Conservation (phyloP, 1,284 basidiomycete species). For the Vanrija humicola region DNA sequence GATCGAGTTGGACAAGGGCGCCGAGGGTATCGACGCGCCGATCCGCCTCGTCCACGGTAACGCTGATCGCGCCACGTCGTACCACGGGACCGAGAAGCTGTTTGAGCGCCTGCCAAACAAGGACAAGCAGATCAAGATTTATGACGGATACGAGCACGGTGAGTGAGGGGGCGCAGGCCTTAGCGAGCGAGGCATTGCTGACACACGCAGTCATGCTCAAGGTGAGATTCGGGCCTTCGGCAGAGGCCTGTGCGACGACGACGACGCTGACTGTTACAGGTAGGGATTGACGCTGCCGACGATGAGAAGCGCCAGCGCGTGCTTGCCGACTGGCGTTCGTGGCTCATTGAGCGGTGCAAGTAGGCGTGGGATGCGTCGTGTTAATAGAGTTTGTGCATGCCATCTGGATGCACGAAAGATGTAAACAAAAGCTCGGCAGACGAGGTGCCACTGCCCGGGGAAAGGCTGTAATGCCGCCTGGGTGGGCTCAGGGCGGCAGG, state of each 20-base stretch:
- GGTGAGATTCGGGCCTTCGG: conserved; percentile 9
- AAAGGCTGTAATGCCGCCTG: background rate
- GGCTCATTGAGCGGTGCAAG: conserved; percentile 42
- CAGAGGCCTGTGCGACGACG: background rate
- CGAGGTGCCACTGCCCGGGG: no score
- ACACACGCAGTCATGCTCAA: conserved; percentile 41
- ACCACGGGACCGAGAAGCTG: conserved; percentile 48
- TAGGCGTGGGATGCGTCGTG: background rate
- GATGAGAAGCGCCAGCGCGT: conserved; percentile 49
- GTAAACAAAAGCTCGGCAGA: background rate
- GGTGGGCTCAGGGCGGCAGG: background rate
- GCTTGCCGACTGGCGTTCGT: conserved; percentile 46
- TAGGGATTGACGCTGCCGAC: conserved; percentile 46
- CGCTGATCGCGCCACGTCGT: conserved; percentile 51
- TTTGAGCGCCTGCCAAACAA: conserved; percentile 45
- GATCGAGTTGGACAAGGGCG: conserved; percentile 42
- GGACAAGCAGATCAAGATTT: conserved; percentile 52
- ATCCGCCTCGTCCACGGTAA: conserved; percentile 53
- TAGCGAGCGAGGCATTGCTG: background rate
- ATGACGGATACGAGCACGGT: conserved; percentile 54
- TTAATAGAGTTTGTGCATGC: background rate
- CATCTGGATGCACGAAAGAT: background rate
- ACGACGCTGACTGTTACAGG: conserved; percentile 26
- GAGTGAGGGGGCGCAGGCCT: conserved; percentile 7
- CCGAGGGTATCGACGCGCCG: conserved; percentile 46